A percentile compares a stretch with the other conserved stretches of the same genome.
Conservation (phyloP, 805 yeast species). For the Candida morakotiae region DNA sequence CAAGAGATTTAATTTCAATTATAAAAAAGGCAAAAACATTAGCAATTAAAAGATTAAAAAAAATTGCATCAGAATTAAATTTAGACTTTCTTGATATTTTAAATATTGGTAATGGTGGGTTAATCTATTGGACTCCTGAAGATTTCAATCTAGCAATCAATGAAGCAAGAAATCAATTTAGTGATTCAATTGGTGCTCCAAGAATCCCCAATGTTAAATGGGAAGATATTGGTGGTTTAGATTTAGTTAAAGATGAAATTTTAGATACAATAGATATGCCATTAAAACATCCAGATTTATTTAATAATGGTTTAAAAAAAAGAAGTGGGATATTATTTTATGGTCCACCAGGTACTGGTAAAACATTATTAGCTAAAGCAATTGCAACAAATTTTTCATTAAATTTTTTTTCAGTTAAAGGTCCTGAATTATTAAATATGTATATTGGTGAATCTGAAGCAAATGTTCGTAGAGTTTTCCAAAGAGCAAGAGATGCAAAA, state of each 20-base stretch:
- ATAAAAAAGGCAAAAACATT: constrained; percentile 58
- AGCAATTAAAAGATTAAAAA: constrained; percentile 49
- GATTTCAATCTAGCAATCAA: constrained; percentile 71
- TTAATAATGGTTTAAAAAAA: constrained; percentile 84
- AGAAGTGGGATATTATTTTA: constrained; percentile 92
- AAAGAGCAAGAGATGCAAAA: constrained; percentile 90
- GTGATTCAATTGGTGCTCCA: constrained; percentile 96
- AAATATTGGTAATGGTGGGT: constrained; percentile 53
- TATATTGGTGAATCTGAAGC: constrained; percentile 99
- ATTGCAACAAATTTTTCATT: constrained; percentile 93
- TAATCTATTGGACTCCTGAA: constrained; percentile 46
- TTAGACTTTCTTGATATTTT: constrained; percentile 25
- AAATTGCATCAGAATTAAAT: constrained; percentile 19
- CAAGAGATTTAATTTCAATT: constrained; percentile 73
- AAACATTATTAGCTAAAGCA: constrained; percentile 92
- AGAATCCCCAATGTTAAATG: constrained; percentile 90
- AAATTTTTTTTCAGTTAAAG: constrained; percentile 94
- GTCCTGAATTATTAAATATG: constrained; percentile 95
- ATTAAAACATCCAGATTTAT: constrained; percentile 84
- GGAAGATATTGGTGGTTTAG: constrained; percentile 97
- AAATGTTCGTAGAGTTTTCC: constrained; percentile 90
- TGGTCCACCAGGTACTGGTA: constrained; percentile 99
- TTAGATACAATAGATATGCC: constrained; percentile 96
- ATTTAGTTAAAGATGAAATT: constrained; percentile 84
- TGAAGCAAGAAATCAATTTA: constrained; percentile 79